Percentiles rank a stretch among this genome's conserved stretches.
Evolutionary conservation across 2,329 filamentous ascomycete species (phyloP).

Genomic region (Colletotrichum sp.): DNA sequence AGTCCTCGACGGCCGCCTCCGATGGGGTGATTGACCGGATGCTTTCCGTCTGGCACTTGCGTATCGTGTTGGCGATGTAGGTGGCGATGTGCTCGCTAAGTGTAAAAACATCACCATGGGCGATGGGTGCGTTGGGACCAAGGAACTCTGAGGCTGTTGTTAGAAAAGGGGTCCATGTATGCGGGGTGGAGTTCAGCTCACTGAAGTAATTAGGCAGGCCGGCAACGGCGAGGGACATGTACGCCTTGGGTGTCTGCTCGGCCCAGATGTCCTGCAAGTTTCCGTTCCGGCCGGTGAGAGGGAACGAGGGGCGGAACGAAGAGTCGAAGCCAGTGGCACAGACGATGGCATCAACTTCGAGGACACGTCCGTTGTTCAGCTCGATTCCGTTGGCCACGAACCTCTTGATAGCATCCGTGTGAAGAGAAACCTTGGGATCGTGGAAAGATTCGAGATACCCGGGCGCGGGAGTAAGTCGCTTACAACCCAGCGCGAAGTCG

Average conservation of each 20-base stretch:
- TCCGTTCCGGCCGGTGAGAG: constrained; percentile 52
- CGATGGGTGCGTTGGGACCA: constrained; percentile 57
- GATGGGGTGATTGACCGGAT: constrained; percentile 53
- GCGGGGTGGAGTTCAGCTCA: constrained; percentile 29
- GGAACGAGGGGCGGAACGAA: constrained; percentile 57
- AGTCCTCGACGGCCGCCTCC: constrained; percentile 53
- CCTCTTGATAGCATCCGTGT: constrained; percentile 41
- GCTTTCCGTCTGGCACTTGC: constrained; percentile 55
- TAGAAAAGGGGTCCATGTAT: not conserved
- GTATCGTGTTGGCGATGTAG: constrained; percentile 54
- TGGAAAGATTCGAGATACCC: constrained; percentile 50
- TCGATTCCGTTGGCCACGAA: constrained; percentile 55
- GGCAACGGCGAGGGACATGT: constrained; percentile 58
- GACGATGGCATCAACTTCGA: constrained; percentile 60
- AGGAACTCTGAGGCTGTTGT: constrained; percentile 46
- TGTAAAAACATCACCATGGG: constrained; percentile 56
- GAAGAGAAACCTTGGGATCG: constrained; percentile 20
- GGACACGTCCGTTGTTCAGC: constrained; percentile 50
- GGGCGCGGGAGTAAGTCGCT: constrained; percentile 55
- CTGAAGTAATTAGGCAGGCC: constrained; percentile 62
- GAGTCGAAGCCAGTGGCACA: constrained; percentile 65
- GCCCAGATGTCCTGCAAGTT: constrained; percentile 57
- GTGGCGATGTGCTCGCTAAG: constrained; percentile 56
- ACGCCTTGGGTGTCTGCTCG: constrained; percentile 48
- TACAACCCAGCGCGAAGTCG: constrained; percentile 51